phyloP scores from a whole-genome alignment of 1,284 basidiomycete genomes.

The Ganoderma sp. region DNA sequence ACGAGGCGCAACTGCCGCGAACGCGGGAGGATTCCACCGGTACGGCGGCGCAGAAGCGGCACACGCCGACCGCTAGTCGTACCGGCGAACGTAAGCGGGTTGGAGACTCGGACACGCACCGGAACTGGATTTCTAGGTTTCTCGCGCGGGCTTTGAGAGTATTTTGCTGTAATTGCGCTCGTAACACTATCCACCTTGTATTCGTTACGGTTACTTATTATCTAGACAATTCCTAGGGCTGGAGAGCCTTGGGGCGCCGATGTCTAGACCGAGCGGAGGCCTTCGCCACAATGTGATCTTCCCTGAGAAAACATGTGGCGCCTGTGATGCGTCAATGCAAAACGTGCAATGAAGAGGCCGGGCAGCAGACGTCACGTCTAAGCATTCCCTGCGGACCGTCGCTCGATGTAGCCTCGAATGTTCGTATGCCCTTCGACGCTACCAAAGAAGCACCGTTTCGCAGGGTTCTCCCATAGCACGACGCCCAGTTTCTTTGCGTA shows the following conservation, averaged over 20 bases:
- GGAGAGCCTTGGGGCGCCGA: neutral
- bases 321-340: constrained; percentile 25
- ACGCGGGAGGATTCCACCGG: constrained; percentile 27
- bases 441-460: constrained; percentile 84
- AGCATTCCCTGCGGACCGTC: constrained; percentile 44
- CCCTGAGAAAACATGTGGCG: constrained; percentile 25
- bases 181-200: constrained; percentile 24
- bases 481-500: constrained; percentile 86
- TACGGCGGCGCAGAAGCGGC: constrained; percentile 30
- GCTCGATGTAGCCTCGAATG: constrained; percentile 81
- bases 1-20: constrained; percentile 25
- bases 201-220: constrained; percentile 12
- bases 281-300: constrained; percentile 24
- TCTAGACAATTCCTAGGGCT: constrained; percentile 13
- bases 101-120: constrained; percentile 29
- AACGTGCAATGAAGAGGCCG: constrained; percentile 15
- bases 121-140: constrained; percentile 22
- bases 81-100: constrained; percentile 28
- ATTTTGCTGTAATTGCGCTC: constrained; percentile 15
- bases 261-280: constrained; percentile 16
- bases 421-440: constrained; percentile 80
- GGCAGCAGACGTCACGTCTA: constrained; percentile 25
- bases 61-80: constrained; percentile 29
- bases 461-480: constrained; percentile 78
- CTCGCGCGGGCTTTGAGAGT: constrained; percentile 27